Conservation (phyloP, 2,329 filamentous ascomycete genomes). For the Leptographium flavum region DNA sequence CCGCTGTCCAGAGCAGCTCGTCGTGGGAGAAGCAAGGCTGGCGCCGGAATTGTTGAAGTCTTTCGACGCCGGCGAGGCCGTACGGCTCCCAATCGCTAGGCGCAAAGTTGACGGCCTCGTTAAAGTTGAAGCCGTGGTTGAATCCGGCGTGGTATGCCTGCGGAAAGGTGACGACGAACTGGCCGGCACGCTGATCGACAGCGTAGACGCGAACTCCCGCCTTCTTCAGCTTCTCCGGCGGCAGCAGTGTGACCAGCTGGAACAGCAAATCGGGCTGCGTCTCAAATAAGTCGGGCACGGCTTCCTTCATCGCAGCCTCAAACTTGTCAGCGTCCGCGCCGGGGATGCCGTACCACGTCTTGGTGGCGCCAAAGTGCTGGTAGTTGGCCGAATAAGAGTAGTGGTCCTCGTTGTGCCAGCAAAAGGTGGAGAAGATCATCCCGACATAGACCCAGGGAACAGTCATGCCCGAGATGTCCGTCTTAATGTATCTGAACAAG, state of each 20-base stretch:
- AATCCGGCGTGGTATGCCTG: constrained; percentile 96
- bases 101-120: constrained; percentile 97
- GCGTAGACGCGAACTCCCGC: constrained; percentile 89
- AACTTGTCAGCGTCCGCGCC: constrained; percentile 90
- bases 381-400: constrained; percentile 97
- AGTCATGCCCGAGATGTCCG: constrained; percentile 97
- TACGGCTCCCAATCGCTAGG: constrained; percentile 91
- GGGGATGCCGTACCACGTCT: constrained; percentile 98
- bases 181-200: constrained; percentile 87
- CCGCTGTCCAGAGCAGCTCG: constrained; percentile 82
- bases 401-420: constrained; percentile 98
- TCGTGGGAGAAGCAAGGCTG: constrained; percentile 97
- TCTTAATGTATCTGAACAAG: constrained; percentile 92
- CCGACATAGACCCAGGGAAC: constrained; percentile 98
- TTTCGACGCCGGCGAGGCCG: constrained; percentile 72
- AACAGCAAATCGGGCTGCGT: constrained; percentile 93
- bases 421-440: constrained; percentile 99
- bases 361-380: constrained; percentile 94
- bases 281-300: constrained; percentile 91
- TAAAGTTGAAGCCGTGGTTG: constrained; percentile 98
- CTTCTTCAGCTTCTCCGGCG: constrained; percentile 83
- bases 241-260: constrained; percentile 90
- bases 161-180: constrained; percentile 93
- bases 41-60: constrained; percentile 73
- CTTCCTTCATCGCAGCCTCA: constrained; percentile 85